Evolutionary conservation across 305 asterid genomes (phyloP).

Genomic region (Coffea humblotiana): DNA sequence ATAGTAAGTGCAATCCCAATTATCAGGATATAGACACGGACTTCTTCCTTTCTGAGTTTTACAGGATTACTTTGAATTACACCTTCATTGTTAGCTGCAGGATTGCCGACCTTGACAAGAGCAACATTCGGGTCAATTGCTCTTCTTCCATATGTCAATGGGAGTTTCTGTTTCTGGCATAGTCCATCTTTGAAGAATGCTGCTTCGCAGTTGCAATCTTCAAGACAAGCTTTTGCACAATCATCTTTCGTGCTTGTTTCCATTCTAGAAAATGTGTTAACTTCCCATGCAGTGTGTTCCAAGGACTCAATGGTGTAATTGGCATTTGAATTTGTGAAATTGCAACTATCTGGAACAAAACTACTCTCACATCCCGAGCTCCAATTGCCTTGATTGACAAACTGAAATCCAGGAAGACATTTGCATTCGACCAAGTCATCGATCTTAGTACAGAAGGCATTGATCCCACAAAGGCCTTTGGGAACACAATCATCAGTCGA

Average conservation of each 20-base stretch:
- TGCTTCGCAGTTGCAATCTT: conserved; percentile 14
- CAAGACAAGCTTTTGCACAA: conserved; percentile 34
- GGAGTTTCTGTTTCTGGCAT: conserved; percentile 18
- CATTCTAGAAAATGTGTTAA: conserved; percentile 10
- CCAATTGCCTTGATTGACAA: conserved; percentile 24
- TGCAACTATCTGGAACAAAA: conserved; percentile 15
- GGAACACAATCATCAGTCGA: conserved; percentile 27
- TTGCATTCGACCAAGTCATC: conserved; percentile 6
- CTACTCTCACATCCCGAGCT: conserved; percentile 32
- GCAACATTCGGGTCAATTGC: too few species aligned
- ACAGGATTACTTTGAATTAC: too few species aligned
- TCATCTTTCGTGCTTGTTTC: conserved; percentile 13
- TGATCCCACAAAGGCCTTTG: conserved; percentile 43
- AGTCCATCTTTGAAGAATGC: conserved; percentile 17
- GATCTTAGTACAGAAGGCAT: conserved; percentile 10
- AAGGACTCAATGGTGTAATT: conserved; percentile 15
- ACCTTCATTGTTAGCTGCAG: too few species aligned
- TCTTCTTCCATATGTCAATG: too few species aligned
- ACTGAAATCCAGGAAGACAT: conserved; percentile 40
- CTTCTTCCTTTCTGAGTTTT: conserved; percentile 14
- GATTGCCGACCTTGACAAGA: too few species aligned
- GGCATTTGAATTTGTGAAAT: conserved; percentile 1
- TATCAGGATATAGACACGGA: conserved; percentile 22
- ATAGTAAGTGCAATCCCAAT: conserved; percentile 24
- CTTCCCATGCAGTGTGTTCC: conserved; percentile 27